Conservation (phyloP, 345 rosid species). For the Kandelia obovata region DNA sequence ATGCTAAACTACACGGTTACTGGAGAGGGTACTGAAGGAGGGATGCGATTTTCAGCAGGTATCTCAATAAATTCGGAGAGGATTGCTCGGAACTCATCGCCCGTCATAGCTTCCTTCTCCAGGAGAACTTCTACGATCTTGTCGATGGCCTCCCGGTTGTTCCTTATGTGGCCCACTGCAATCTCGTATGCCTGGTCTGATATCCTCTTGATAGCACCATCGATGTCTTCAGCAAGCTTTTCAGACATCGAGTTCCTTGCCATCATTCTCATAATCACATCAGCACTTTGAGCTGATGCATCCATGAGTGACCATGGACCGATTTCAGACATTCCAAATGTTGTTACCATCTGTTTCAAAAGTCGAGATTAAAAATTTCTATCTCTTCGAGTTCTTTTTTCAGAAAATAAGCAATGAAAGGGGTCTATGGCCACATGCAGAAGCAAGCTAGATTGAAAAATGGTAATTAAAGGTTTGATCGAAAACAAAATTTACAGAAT, state of each 20-base stretch:
- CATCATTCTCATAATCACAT: constrained; percentile 99
- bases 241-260: constrained; percentile 99
- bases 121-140: constrained; percentile 90
- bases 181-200: constrained; percentile 83
- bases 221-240: constrained; percentile 92
- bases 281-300: constrained; percentile 62
- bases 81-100: constrained; percentile 92
- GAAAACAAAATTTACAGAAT: no score
- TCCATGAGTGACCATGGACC: constrained; percentile 99
- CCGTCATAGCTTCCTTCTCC: constrained; percentile 85
- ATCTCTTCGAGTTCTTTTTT: neutral
- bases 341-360: constrained; percentile 78
- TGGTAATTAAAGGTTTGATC: no score
- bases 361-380: neutral
- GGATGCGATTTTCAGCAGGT: constrained; percentile 68
- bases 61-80: constrained; percentile 89
- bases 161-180: constrained; percentile 70
- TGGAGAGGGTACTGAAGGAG: constrained; percentile 50
- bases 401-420: neutral
- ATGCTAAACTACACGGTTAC: constrained; percentile 40
- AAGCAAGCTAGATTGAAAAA: neutral
- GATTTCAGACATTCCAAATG: constrained; percentile 97
- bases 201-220: constrained; percentile 65
- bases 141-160: constrained; percentile 96
- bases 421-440: neutral